Evolutionary conservation across 305 asterid species (phyloP).

Genomic region (Fraxinus angustifolia): DNA sequence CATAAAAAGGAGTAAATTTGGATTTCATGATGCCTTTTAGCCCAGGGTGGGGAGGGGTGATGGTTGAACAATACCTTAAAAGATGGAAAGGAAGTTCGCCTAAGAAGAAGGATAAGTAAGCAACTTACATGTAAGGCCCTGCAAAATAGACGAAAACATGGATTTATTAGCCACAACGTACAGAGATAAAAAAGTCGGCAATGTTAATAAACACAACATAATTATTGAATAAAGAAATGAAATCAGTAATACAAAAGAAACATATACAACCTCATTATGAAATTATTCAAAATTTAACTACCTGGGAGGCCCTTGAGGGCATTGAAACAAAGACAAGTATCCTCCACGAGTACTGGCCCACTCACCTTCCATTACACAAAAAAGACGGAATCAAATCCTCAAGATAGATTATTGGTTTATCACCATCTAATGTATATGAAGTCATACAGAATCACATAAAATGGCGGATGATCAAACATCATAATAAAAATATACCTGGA

Average conservation of each 20-base stretch:
- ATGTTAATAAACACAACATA: background rate
- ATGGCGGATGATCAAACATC: background rate
- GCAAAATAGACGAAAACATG: conserved; percentile 32
- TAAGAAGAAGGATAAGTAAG: conserved; percentile 20
- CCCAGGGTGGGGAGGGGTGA: background rate
- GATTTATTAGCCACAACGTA: conserved; percentile 19
- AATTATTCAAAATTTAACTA: conserved; percentile 25
- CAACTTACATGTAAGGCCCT: conserved; percentile 98
- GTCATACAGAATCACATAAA: background rate
- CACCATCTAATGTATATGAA: background rate
- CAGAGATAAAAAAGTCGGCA: background rate
- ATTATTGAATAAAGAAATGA: background rate
- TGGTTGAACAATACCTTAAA: background rate
- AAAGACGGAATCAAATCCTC: conserved; percentile 8
- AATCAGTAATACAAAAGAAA: background rate
- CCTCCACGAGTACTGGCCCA: conserved; percentile 98
- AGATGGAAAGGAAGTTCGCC: conserved; percentile 29
- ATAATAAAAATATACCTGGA: background rate
- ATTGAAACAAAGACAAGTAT: conserved; percentile 94
- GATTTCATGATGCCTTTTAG: background rate
- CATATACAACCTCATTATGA: background rate
- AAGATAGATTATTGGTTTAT: background rate
- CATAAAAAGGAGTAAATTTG: conserved; percentile 18
- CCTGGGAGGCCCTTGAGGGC: conserved; percentile 95
- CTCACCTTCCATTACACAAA: conserved; percentile 52